A percentile compares a stretch with the other conserved stretches of the same genome.
These are phyloP conservation scores for Catharanthus roseus DNA, from an alignment of 257 asterid genomes.

Conservation along the genomic window DNA sequence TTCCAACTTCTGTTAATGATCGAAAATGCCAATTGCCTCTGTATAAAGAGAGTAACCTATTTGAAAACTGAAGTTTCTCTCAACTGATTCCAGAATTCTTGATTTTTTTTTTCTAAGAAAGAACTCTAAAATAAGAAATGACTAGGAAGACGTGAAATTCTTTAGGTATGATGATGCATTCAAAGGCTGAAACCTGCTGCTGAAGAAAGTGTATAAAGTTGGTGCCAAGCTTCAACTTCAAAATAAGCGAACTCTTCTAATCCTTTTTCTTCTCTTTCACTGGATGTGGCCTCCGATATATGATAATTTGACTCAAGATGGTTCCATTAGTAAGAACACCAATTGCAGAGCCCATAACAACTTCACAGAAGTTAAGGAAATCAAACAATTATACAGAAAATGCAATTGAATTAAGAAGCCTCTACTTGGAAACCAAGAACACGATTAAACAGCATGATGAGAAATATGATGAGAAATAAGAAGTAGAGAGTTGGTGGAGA, in stretches of 20 bases:
- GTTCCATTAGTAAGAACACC: constrained; percentile 82
- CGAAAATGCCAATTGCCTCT: no score
- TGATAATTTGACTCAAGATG: constrained; percentile 71
- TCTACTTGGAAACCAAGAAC: background rate
- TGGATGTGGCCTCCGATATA: constrained; percentile 54
- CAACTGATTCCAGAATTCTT: background rate
- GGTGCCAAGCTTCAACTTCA: background rate
- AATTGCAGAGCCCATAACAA: constrained; percentile 70
- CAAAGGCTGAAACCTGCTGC: constrained; percentile 1
- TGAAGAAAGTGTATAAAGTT: background rate
- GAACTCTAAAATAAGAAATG: background rate
- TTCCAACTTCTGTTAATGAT: background rate
- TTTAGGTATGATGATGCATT: background rate
- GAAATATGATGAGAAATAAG: background rate
- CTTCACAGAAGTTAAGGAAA: constrained; percentile 34
- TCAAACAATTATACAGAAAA: background rate
- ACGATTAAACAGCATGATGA: background rate
- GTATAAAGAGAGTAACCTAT: background rate
- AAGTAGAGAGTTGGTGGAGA: background rate
- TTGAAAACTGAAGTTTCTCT: background rate
- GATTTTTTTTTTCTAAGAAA: background rate
- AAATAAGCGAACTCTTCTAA: constrained; percentile 18
- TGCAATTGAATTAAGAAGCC: background rate
- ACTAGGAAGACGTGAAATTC: background rate
- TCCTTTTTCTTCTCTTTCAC: constrained; percentile 73